These are phyloP conservation scores for Leishmania tarentolae DNA, from an alignment of 208 protist species.

Conservation along the genomic window DNA sequence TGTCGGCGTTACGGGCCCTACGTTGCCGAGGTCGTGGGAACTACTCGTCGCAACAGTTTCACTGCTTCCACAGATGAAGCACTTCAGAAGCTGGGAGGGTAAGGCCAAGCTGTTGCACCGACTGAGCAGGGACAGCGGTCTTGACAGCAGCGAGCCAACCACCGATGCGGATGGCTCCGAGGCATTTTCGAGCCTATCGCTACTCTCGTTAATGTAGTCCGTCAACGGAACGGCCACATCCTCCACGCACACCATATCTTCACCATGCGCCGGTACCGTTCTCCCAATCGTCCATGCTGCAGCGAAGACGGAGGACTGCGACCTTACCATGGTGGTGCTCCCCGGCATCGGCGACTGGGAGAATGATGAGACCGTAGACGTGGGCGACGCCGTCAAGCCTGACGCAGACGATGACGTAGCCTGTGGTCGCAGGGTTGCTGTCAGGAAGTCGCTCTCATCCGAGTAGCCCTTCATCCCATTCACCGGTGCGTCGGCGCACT, in stretches of 20 bases:
- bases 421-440: background rate
- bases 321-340: background rate
- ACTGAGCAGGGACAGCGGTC: background rate
- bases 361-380: background rate
- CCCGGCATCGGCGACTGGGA: background rate
- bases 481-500: background rate
- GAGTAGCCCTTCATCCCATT: background rate
- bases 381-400: background rate
- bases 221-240: background rate
- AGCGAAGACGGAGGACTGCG: background rate
- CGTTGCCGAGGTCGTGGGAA: background rate
- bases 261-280: background rate
- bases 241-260: slow-evolving; percentile 9
- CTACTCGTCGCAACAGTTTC: background rate
- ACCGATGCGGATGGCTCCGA: background rate
- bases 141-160: background rate
- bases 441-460: background rate
- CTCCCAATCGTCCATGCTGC: slow-evolving; percentile 5
- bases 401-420: background rate
- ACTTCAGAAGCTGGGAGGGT: background rate
- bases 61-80: background rate
- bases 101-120: too few relatives aligned
- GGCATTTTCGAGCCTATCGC: too few relatives aligned
- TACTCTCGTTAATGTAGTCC: background rate
- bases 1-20: slow-evolving; percentile 5